Evolutionary conservation across 169 alveolate genomes (phyloP).

Genomic region (Plasmodium yoelii): DNA sequence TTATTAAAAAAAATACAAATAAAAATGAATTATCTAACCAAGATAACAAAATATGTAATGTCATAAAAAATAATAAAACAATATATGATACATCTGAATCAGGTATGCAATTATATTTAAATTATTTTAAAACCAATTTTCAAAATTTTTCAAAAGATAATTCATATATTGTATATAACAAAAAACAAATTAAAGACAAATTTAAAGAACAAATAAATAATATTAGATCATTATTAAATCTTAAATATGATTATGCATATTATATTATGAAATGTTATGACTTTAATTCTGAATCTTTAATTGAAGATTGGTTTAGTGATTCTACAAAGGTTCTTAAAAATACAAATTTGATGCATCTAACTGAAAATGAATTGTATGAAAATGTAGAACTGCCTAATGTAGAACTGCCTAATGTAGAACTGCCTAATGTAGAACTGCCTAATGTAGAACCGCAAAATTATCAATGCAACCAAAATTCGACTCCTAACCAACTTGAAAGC

Average conservation of each 20-base stretch:
- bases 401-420: neutral
- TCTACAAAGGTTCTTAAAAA: conserved; percentile 25
- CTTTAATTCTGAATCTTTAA: conserved; percentile 34
- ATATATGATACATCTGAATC: conserved; percentile 10
- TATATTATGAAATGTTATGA: conserved; percentile 30
- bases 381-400: neutral
- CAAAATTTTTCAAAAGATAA: conserved; percentile 20
- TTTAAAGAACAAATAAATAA: conserved; percentile 25
- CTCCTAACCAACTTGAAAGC: too few relatives aligned
- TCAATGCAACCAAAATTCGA: neutral
- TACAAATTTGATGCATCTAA: conserved; percentile 14
- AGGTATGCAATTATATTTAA: conserved; percentile 36
- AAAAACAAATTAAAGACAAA: conserved; percentile 22
- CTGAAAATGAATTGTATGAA: conserved; percentile 12
- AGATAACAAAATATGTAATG: neutral
- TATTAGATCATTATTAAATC: conserved; percentile 15
- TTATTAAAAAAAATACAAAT: neutral
- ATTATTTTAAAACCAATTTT: conserved; percentile 30
- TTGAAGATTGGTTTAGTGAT: conserved; percentile 55
- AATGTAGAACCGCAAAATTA: neutral
- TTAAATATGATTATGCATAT: conserved; percentile 47
- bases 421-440: neutral
- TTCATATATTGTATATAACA: conserved; percentile 23
- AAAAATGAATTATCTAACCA: neutral
- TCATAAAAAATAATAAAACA: neutral